Evolutionary conservation across 768 basidiomycete species (phyloP).

Genomic region (Ephemerocybe angulata): DNA sequence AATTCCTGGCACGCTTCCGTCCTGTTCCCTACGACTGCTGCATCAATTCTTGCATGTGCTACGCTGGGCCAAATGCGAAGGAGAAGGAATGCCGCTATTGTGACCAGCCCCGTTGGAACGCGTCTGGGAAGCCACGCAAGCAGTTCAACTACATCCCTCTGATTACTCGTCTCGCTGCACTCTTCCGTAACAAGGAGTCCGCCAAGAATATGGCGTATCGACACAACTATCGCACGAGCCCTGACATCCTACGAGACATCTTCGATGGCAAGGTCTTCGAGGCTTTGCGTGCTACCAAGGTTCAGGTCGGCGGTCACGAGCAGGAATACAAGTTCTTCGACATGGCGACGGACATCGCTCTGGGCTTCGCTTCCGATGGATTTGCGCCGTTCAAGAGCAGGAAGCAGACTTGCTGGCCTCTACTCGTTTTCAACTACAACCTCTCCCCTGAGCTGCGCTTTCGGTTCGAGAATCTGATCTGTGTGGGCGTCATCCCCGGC

Average conservation of each 20-base stretch:
- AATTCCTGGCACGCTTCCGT: constrained; percentile 29
- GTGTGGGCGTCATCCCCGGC: constrained; percentile 42
- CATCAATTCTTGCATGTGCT: constrained; percentile 38
- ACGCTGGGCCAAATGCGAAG: constrained; percentile 26
- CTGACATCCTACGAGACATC: constrained; percentile 27
- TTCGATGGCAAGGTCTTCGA: constrained; percentile 34
- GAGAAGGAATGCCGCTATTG: constrained; percentile 32
- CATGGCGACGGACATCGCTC: constrained; percentile 36
- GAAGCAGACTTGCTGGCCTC: constrained; percentile 35
- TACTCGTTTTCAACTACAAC: constrained; percentile 37
- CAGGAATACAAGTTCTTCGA: constrained; percentile 32
- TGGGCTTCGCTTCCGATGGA: constrained; percentile 41
- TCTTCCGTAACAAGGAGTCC: constrained; percentile 19
- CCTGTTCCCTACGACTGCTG: constrained; percentile 39
- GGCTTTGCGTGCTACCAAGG: constrained; percentile 15
- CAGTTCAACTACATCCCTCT: constrained; percentile 35
- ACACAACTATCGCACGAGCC: constrained; percentile 15
- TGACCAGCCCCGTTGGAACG: constrained; percentile 11
- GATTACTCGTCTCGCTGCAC: constrained; percentile 21
- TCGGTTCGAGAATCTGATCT: constrained; percentile 32
- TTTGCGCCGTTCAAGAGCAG: constrained; percentile 35
- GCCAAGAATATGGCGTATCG: constrained; percentile 28
- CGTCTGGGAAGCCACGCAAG: constrained; percentile 19
- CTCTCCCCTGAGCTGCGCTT: constrained; percentile 30
- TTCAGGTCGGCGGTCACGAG: constrained; percentile 17